Percentiles rank a stretch among this genome's conserved stretches.
Conservation (phyloP, 2,329 filamentous ascomycete genomes). For the Penicillium sp. region DNA sequence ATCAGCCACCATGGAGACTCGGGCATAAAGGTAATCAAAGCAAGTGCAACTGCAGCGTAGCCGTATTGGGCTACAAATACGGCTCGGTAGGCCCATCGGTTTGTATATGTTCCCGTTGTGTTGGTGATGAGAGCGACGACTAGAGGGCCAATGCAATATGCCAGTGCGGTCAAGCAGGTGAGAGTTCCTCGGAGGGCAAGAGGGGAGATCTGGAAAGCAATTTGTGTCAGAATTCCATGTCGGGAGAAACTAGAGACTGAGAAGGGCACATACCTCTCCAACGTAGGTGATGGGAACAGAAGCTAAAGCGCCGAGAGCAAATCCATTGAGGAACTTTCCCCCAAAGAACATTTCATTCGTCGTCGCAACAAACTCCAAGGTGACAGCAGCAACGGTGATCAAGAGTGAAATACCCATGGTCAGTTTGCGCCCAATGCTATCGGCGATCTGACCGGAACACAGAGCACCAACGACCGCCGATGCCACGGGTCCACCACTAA, state of each 20-base stretch:
- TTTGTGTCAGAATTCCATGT: neutral
- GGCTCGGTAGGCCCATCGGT: slow-evolving; percentile 46
- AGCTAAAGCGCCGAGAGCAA: slow-evolving; percentile 42
- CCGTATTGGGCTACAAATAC: slow-evolving; percentile 47
- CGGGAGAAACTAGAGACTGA: neutral
- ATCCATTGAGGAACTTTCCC: slow-evolving; percentile 48
- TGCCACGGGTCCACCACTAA: slow-evolving; percentile 46
- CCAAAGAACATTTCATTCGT: slow-evolving; percentile 45
- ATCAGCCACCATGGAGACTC: slow-evolving; percentile 18
- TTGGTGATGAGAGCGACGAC: slow-evolving; percentile 42
- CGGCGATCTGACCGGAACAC: slow-evolving; percentile 17
- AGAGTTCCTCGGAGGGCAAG: slow-evolving; percentile 39
- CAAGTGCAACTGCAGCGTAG: slow-evolving; percentile 37
- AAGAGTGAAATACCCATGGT: slow-evolving; percentile 39
- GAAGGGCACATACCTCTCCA: slow-evolving; percentile 18
- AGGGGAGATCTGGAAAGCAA: slow-evolving; percentile 35
- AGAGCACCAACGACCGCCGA: slow-evolving; percentile 27
- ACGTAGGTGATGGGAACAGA: slow-evolving; percentile 44
- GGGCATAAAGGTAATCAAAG: slow-evolving; percentile 21
- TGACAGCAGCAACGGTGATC: slow-evolving; percentile 41
- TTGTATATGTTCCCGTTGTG: slow-evolving; percentile 38
- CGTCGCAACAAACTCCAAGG: slow-evolving; percentile 45
- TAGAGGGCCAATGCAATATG: slow-evolving; percentile 45
- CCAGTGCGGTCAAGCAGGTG: slow-evolving; percentile 42
- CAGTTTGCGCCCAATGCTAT: slow-evolving; percentile 11